Conservation (phyloP, 1,139 yeast species). For the Citeromyces hawaiiensis region DNA sequence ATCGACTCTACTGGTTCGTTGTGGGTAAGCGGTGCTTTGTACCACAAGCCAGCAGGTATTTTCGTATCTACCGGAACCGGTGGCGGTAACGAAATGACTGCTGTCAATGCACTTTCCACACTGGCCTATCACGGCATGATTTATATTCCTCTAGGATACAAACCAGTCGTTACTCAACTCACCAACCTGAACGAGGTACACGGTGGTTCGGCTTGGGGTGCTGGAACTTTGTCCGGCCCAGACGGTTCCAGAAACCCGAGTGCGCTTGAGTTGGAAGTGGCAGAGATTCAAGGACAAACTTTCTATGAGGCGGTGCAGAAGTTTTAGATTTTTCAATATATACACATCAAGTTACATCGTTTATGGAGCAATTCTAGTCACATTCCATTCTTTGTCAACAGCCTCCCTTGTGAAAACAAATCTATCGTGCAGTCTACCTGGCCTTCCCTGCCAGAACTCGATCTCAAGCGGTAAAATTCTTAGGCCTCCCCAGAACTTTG, state of each 20-base stretch:
- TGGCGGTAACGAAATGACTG: slow-evolving; percentile 75
- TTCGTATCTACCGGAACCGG: slow-evolving; percentile 77
- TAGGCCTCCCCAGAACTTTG: slow-evolving; percentile 93
- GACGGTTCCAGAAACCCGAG: slow-evolving; percentile 72
- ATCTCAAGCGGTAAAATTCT: slow-evolving; percentile 78
- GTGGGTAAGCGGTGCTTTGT: slow-evolving; percentile 66
- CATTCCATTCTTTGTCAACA: slow-evolving; percentile 38
- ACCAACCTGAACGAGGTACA: slow-evolving; percentile 56
- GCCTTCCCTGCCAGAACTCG: slow-evolving; percentile 97
- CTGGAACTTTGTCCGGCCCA: slow-evolving; percentile 67
- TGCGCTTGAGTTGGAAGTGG: slow-evolving; percentile 52
- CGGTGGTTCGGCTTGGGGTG: slow-evolving; percentile 87
- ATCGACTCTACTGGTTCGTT: slow-evolving; percentile 76
- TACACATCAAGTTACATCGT: too few relatives aligned
- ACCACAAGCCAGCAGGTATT: slow-evolving; percentile 67
- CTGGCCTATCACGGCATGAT: slow-evolving; percentile 72
- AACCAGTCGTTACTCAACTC: slow-evolving; percentile 41
- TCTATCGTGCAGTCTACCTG: slow-evolving; percentile 83
- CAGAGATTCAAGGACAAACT: slow-evolving; percentile 46
- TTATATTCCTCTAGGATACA: slow-evolving; percentile 73
- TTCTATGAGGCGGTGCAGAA: slow-evolving; percentile 30
- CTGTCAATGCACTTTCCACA: slow-evolving; percentile 49
- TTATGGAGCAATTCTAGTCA: slow-evolving; percentile 66
- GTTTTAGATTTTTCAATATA: slow-evolving; percentile 9
- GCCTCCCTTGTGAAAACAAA: slow-evolving; percentile 53